phyloP scores from a whole-genome alignment of 176 grass and related monocot genomes.

The Secale cereale region DNA sequence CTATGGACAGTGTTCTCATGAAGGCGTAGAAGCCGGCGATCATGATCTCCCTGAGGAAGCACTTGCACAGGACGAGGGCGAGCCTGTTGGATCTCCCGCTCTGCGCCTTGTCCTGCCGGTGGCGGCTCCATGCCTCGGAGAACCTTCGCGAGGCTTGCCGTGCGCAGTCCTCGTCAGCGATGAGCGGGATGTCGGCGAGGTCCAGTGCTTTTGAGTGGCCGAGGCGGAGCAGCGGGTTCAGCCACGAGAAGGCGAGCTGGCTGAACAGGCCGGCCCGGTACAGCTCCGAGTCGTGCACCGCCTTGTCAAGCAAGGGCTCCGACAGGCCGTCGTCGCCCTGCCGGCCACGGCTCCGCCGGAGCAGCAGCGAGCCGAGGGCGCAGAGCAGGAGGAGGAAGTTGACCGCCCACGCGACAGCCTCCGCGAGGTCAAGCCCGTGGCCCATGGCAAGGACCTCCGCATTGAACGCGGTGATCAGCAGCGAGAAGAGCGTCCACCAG shows the following conservation, averaged over 20 bases:
- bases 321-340: constrained; percentile 15
- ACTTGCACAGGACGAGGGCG: constrained; percentile 40
- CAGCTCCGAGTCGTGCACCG: constrained; percentile 26
- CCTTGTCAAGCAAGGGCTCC: constrained; percentile 40
- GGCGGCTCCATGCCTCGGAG: constrained; percentile 42
- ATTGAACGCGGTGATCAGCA: constrained; percentile 60
- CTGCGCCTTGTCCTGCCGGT: constrained; percentile 43
- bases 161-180: constrained; percentile 60
- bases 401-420: constrained; percentile 56
- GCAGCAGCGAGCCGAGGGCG: constrained; percentile 5
- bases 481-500: constrained; percentile 69
- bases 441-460: constrained; percentile 29
- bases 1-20: constrained; percentile 36
- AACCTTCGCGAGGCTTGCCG: constrained; percentile 40
- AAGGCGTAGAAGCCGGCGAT: constrained; percentile 68
- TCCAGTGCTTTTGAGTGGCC: constrained; percentile 67
- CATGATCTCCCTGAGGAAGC: constrained; percentile 57
- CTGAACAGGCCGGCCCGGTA: constrained; percentile 48
- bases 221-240: constrained; percentile 62
- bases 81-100: constrained; percentile 34
- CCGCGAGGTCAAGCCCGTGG: constrained; percentile 9
- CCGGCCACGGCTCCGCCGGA: not conserved
- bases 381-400: constrained; percentile 61
- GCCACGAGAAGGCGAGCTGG: constrained; percentile 78
- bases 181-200: constrained; percentile 60